Evolutionary conservation across 441 rosid genomes (phyloP), one percentile per base, ranked within the genome.

Genomic region (Flueggea neowawraea): DNA sequence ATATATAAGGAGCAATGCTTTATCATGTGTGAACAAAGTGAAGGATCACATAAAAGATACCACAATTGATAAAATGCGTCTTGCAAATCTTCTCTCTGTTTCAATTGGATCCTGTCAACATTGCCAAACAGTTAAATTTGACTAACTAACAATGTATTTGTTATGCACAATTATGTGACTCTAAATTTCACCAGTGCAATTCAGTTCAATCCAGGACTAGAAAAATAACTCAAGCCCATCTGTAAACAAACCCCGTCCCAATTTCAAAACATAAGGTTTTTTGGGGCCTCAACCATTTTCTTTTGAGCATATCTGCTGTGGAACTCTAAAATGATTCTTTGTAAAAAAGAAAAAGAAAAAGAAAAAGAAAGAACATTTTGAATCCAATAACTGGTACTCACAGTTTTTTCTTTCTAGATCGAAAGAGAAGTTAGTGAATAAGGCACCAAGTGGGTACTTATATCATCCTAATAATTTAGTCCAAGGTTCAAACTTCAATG

Each of bases 41-140:
- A 36, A 48, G 12, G 49, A 61, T 57, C 12, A 65, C 61, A 48
- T 41, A 54, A 44, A 50, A 52, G 78, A 67, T 85, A 93, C 98
- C 94, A 91, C 87, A 54, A 94, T 78, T 49, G 95, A 83, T 75
- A 94, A 81, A 64, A 94, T 84, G 62, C 95, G 90, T 55, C 83
- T 89, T 43, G 95, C 95, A 83, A 94, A 91, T 60, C 82, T 68
- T 80, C 73, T 94, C 82, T 94, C 89, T 0, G 96, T 89, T 76
- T 94, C 99, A 55, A 83, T 54, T 61, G 96, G 99, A 73, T 94
- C 99, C 99, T 91, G 80, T 54, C 68, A 74, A 67, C 32, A 56
- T 22, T 72, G 60, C 50, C 49, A 65, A 53, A 66, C 33, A 61
- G 69, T 78, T 60, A 65, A 57, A 76, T 55, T 39, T 60, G 32